Evolutionary conservation across 352 stramenopile species (phyloP).

Genomic region (Phytopythium boreale): DNA sequence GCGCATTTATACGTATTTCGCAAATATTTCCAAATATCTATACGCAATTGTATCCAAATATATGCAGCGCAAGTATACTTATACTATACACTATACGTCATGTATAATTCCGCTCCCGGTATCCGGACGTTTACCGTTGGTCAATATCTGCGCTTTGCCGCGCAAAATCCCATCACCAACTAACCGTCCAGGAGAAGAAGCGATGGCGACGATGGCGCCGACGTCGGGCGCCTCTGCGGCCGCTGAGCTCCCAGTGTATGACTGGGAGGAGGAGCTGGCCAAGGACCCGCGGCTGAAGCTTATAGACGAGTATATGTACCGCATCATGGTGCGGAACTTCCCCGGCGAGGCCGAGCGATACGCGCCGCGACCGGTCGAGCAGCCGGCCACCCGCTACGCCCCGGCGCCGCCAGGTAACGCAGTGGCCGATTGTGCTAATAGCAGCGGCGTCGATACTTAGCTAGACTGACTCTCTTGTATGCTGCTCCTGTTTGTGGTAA

Average conservation of each 20-base stretch:
- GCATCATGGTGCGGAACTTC: conserved; percentile 17
- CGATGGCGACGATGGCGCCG: conserved; percentile 26
- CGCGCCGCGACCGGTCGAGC: not conserved
- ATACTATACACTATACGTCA: too few relatives aligned
- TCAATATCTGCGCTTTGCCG: too few relatives aligned
- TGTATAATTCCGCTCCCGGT: too few relatives aligned
- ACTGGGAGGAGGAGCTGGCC: conserved; percentile 29
- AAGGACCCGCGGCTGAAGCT: conserved; percentile 24
- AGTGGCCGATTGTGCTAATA: too few relatives aligned
- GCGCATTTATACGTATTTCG: too few relatives aligned
- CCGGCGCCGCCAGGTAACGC: conserved; percentile 5
- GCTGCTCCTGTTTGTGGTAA: not conserved
- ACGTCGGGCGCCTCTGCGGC: conserved; percentile 5
- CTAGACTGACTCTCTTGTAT: not conserved
- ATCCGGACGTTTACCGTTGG: too few relatives aligned
- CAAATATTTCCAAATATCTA: not conserved
- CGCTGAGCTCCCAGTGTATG: conserved; percentile 8
- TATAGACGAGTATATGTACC: conserved; percentile 21
- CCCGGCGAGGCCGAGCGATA: conserved; percentile 5
- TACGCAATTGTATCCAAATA: too few relatives aligned
- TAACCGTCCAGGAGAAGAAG: too few relatives aligned
- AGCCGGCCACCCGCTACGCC: conserved; percentile 15
- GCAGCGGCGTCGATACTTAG: too few relatives aligned
- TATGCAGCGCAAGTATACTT: too few relatives aligned
- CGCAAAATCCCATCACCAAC: too few relatives aligned